Percentiles rank a stretch among this genome's conserved stretches.
These are phyloP conservation scores for Rhizomucor pusillus DNA, from an alignment of 371 early-diverging fungal genomes.

Conservation along the genomic window DNA sequence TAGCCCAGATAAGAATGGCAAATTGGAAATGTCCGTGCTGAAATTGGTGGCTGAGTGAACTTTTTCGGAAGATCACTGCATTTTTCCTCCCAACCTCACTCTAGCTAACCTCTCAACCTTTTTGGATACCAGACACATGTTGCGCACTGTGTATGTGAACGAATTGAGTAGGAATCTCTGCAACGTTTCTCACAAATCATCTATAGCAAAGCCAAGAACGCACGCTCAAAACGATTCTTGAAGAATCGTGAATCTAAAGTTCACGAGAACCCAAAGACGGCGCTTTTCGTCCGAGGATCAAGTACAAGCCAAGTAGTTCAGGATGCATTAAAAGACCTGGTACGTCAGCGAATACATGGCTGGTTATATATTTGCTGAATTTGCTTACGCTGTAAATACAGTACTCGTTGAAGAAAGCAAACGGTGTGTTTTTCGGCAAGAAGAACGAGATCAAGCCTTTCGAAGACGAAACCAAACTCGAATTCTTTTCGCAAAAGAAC, in stretches of 20 bases:
- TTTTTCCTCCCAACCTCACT: no score
- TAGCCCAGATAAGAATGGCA: no score
- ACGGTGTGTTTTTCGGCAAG: constrained; percentile 85
- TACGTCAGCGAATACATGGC: constrained; percentile 28
- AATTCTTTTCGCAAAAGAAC: constrained; percentile 94
- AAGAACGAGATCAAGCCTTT: constrained; percentile 96
- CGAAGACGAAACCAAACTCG: constrained; percentile 87
- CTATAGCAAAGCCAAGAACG: constrained; percentile 75
- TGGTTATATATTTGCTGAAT: neutral
- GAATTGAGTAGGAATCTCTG: neutral
- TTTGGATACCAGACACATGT: constrained; percentile 15
- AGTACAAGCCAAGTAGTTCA: constrained; percentile 83
- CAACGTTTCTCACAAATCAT: neutral
- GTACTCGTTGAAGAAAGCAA: constrained; percentile 89
- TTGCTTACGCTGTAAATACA: constrained; percentile 23
- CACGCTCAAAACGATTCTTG: constrained; percentile 81
- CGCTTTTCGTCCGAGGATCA: constrained; percentile 85
- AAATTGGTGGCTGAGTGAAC: no score
- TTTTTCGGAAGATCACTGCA: no score
- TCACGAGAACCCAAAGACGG: constrained; percentile 87
- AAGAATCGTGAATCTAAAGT: constrained; percentile 89
- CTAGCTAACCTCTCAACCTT: no score
- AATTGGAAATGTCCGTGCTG: no score
- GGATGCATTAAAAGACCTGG: constrained; percentile 87
- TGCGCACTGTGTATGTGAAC: constrained; percentile 47